phyloP scores from a whole-genome alignment of 192 early-diverging fungal genomes.

The Mortierella antarctica region DNA sequence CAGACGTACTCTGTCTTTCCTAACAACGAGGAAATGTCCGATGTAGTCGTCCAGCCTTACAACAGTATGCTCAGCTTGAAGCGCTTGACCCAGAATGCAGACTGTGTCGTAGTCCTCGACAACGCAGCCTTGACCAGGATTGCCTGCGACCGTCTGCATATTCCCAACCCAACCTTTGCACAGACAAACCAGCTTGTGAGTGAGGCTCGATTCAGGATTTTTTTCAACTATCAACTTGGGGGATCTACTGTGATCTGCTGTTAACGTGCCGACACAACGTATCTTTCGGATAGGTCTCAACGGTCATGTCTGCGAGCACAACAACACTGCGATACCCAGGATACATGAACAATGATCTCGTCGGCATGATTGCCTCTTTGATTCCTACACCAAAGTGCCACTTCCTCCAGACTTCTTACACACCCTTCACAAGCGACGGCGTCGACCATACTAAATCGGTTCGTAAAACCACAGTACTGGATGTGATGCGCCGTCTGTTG shows the following conservation, averaged over 20 bases:
- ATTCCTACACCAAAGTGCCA: conserved; percentile 99
- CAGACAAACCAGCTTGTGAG: conserved; percentile 95
- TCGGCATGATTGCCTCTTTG: conserved; percentile 92
- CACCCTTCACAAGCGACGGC: conserved; percentile 95
- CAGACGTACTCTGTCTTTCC: conserved; percentile 99
- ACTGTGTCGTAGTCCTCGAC: conserved; percentile 97
- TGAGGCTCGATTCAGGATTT: neutral
- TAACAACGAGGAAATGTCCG: conserved; percentile 92
- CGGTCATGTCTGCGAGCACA: conserved; percentile 97
- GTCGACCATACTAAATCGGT: conserved; percentile 92
- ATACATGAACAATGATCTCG: conserved; percentile 99
- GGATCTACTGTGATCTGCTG: too few species aligned
- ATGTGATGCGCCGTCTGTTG: conserved; percentile 96
- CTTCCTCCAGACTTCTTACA: conserved; percentile 94
- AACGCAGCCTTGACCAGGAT: conserved; percentile 95
- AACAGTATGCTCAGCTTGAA: conserved; percentile 95
- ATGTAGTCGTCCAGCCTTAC: conserved; percentile 98
- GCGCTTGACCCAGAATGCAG: conserved; percentile 90
- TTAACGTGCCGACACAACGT: neutral
- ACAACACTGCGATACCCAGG: conserved; percentile 97
- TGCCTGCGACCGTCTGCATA: conserved; percentile 91
- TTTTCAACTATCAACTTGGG: too few species aligned
- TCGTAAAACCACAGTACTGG: conserved; percentile 95
- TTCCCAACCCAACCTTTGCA: conserved; percentile 93
- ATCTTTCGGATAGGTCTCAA: conserved; percentile 78